These are phyloP conservation scores for Boletus subparvulus DNA, from an alignment of 768 basidiomycete species.

Conservation along the genomic window DNA sequence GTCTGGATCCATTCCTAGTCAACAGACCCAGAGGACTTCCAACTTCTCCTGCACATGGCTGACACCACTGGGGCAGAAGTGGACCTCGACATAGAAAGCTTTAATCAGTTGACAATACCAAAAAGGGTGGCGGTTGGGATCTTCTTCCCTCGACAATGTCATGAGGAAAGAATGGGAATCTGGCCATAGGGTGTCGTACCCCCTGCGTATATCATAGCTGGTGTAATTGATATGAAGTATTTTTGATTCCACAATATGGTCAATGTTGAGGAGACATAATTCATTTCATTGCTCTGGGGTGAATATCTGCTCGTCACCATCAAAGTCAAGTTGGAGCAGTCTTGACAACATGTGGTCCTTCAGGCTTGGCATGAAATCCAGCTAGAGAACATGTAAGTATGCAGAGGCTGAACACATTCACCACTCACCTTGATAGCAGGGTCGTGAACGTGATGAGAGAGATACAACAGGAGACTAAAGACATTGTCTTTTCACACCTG, in stretches of 20 bases:
- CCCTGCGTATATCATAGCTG: neutral
- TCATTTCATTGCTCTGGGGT: neutral
- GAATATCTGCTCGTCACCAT: neutral
- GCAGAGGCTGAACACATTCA: too few relatives aligned
- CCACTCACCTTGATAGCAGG: too few relatives aligned
- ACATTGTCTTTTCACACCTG: neutral
- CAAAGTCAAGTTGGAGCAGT: neutral
- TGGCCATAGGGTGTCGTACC: neutral
- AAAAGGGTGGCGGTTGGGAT: neutral
- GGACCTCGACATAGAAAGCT: too few relatives aligned
- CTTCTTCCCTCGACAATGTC: neutral
- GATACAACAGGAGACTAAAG: neutral
- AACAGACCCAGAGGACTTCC: too few relatives aligned
- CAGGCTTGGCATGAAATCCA: neutral
- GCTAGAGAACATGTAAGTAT: neutral
- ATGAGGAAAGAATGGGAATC: neutral
- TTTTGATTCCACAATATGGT: neutral
- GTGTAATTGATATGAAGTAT: neutral
- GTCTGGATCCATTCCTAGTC: too few relatives aligned
- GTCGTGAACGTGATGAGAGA: too few relatives aligned
- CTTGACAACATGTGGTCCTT: neutral
- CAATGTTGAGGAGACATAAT: neutral
- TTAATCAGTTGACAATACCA: neutral
- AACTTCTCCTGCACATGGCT: too few relatives aligned
- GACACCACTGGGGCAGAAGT: too few relatives aligned